A percentile compares a stretch with the other conserved stretches of the same genome.
phyloP scores from a whole-genome alignment of 768 basidiomycete genomes.

The Tylopilus intermedius region DNA sequence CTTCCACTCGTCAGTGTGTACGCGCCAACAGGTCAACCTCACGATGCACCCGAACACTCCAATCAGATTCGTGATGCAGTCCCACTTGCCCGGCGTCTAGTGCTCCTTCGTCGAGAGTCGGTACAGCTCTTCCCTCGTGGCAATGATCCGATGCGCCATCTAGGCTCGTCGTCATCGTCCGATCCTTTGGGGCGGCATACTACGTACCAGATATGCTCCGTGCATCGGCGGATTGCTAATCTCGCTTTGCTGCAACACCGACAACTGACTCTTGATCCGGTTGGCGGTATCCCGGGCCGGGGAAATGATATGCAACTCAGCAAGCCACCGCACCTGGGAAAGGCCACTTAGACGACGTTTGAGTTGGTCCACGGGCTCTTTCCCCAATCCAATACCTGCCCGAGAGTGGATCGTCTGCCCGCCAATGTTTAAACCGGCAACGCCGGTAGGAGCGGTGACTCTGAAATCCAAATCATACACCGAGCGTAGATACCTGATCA shows the following conservation, averaged over 20 bases:
- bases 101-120: constrained; percentile 63
- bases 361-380: too few relatives aligned
- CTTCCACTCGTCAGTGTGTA: constrained; percentile 15
- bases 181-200: background rate
- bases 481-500: too few relatives aligned
- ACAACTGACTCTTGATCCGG: constrained; percentile 80
- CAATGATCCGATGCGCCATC: constrained; percentile 76
- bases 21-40: too few relatives aligned
- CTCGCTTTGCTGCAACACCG: constrained; percentile 87
- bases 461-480: too few relatives aligned
- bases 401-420: too few relatives aligned
- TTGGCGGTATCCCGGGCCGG: constrained; percentile 58
- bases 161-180: constrained; percentile 24
- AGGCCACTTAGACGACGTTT: too few relatives aligned
- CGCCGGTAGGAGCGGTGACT: too few relatives aligned
- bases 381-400: too few relatives aligned
- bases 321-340: too few relatives aligned
- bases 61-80: constrained; percentile 93
- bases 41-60: constrained; percentile 97
- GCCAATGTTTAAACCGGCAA: too few relatives aligned
- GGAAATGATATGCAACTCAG: constrained; percentile 80
- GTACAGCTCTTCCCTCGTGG: constrained; percentile 81
- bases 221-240: constrained; percentile 93
- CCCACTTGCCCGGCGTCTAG: constrained; percentile 89
- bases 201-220: constrained; percentile 78